Percentiles rank a stretch among this genome's conserved stretches.
phyloP scores from a whole-genome alignment of 176 grass and related monocot species.

The Lolium perenne region DNA sequence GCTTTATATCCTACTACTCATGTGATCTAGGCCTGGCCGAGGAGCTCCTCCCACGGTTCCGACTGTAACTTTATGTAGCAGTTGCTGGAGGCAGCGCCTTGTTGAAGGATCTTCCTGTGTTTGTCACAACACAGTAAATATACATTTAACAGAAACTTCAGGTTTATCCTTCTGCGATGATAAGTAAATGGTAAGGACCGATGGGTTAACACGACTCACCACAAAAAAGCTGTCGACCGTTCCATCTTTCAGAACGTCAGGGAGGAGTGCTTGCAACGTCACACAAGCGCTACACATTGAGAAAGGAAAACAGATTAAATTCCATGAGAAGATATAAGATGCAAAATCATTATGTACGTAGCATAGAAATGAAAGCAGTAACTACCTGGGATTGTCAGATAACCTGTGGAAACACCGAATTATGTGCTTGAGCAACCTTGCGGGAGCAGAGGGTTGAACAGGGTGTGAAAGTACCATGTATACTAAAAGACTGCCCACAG shows the following conservation, averaged over 20 bases:
- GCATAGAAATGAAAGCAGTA: slow-evolving; percentile 15
- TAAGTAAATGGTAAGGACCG: slow-evolving; percentile 1
- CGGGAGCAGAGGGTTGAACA: slow-evolving; percentile 52
- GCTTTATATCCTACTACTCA: slow-evolving; percentile 54
- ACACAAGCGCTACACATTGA: slow-evolving; percentile 63
- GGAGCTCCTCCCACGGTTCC: slow-evolving; percentile 56
- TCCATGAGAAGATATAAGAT: neutral
- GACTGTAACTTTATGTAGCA: slow-evolving; percentile 61
- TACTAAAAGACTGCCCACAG: slow-evolving; percentile 78
- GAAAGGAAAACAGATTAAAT: neutral
- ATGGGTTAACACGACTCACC: slow-evolving; percentile 51
- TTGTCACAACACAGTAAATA: slow-evolving; percentile 17
- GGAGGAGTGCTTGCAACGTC: slow-evolving; percentile 75
- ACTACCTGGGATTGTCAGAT: slow-evolving; percentile 82
- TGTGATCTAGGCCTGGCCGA: slow-evolving; percentile 74
- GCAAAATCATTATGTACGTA: slow-evolving; percentile 17
- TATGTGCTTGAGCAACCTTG: slow-evolving; percentile 81
- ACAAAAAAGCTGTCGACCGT: slow-evolving; percentile 77
- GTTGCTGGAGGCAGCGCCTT: slow-evolving; percentile 77
- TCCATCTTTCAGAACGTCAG: slow-evolving; percentile 81
- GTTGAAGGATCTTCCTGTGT: slow-evolving; percentile 85
- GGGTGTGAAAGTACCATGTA: slow-evolving; percentile 84
- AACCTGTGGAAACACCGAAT: slow-evolving; percentile 86
- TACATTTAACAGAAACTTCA: neutral
- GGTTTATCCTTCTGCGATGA: neutral